Evolutionary conservation across 306 rosid species (phyloP), one percentile per base, ranked within the genome.

Genomic region (Begonia fuchsioides): DNA sequence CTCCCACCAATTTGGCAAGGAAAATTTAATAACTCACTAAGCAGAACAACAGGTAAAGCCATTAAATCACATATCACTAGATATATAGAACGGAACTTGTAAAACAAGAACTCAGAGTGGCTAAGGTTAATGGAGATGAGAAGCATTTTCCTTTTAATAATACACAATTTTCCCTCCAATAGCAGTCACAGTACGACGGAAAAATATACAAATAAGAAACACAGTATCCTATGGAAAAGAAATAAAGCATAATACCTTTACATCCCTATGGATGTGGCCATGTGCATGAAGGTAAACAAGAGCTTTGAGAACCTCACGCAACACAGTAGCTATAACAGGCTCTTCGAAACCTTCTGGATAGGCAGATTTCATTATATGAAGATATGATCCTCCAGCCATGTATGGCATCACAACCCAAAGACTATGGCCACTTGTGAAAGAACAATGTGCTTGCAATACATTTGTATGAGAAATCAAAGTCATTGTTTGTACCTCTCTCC

Each of bases 321-420:
- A 53, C 59, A 88, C 70, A 53, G 93, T 78, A 45, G 86, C 95
- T 61, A 88, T 88, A 74, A 78, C 86, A 72, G 82, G 73, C 75
- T 88, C 97, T 43, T 88, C 97, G 64, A 88, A 81, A 53, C 97
- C 97, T 60, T 83, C 97, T 3, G 93, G 74, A 60, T 55, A 74
- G 10, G 71, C 11, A 53, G 86, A 78, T 66, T 88, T 88, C 93
- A 88, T 88, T 72, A 88, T 88, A 64, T 84, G 95, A 62, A 88
- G 86, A 76, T 93, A 88, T 57, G 97, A 88, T 26, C 97, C 97
- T 47, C 90, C 97, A 40, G 93, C 78, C 97, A 88, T 88, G 68
- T 81, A 88, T 56, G 97, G 97, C 97, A 88, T 88, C 72, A 88
- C 97, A 58, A 88, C 93, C 97, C 97, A 88, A 64, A 88, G 97